phyloP scores from a whole-genome alignment of 2,329 filamentous ascomycete species.

The Fusarium tjaetaba region DNA sequence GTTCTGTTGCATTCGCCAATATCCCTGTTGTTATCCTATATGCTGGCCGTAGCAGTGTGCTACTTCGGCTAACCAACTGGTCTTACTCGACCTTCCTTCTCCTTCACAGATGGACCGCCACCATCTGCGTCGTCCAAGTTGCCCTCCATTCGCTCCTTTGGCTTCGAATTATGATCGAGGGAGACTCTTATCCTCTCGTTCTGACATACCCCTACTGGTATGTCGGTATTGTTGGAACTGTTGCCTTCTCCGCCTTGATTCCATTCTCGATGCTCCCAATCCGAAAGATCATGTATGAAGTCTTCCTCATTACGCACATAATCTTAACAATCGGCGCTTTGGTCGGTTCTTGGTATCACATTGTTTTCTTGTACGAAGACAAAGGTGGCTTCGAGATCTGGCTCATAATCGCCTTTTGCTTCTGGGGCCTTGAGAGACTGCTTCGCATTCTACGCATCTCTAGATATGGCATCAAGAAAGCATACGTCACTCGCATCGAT shows the following conservation, averaged over 20 bases:
- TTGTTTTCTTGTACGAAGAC: conserved; percentile 48
- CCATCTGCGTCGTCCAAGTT: conserved; percentile 56
- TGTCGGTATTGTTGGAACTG: conserved; percentile 55
- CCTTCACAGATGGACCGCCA: conserved; percentile 60
- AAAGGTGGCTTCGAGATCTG: conserved; percentile 55
- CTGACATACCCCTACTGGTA: conserved; percentile 52
- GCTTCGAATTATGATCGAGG: conserved; percentile 47
- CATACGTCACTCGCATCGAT: conserved; percentile 43
- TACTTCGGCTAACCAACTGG: conserved; percentile 61
- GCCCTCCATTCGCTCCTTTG: conserved; percentile 58
- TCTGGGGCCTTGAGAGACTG: conserved; percentile 46
- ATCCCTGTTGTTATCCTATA: conserved; percentile 57
- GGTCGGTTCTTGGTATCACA: conserved; percentile 56
- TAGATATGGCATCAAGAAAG: conserved; percentile 41
- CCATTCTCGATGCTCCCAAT: conserved; percentile 49
- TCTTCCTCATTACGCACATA: conserved; percentile 58
- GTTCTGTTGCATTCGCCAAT: conserved; percentile 53
- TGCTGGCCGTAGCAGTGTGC: conserved; percentile 57
- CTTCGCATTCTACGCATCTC: conserved; percentile 36
- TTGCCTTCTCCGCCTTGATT: conserved; percentile 46
- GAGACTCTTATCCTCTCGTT: conserved; percentile 43
- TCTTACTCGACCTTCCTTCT: conserved; percentile 59
- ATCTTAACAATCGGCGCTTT: conserved; percentile 53
- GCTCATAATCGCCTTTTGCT: conserved; percentile 41
- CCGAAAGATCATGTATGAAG: conserved; percentile 52